A percentile compares a stretch with the other conserved stretches of the same genome.
phyloP scores from a whole-genome alignment of 169 alveolate species.

The Hepatocystis sp. region DNA sequence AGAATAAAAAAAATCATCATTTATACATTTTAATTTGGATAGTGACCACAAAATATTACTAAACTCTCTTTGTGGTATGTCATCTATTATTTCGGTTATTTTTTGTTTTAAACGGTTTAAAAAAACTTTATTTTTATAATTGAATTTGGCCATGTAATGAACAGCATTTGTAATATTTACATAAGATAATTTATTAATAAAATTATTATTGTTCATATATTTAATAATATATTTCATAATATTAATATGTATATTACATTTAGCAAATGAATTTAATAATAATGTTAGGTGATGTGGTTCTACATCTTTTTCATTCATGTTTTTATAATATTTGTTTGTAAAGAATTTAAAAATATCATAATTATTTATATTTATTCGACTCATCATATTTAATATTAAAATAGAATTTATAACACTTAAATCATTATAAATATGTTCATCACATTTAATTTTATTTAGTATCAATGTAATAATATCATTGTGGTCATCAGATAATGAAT shows the following conservation, averaged over 20 bases:
- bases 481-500: conserved; percentile 8
- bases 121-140: conserved; percentile 39
- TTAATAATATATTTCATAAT: conserved; percentile 70
- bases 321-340: conserved; percentile 69
- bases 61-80: conserved; percentile 73
- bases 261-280: conserved; percentile 71
- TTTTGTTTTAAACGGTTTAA: conserved; percentile 48
- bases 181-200: conserved; percentile 59
- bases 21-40: conserved; percentile 56
- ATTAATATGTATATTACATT: conserved; percentile 70
- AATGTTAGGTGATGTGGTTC: conserved; percentile 76
- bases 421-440: conserved; percentile 62
- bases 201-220: conserved; percentile 68
- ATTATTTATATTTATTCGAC: conserved; percentile 50
- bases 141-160: conserved; percentile 77
- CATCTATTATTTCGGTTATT: conserved; percentile 51
- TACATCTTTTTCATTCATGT: conserved; percentile 71
- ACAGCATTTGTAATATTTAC: conserved; percentile 73
- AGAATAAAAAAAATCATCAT: conserved; percentile 36
- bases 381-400: conserved; percentile 61
- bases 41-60: conserved; percentile 75
- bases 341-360: conserved; percentile 73
- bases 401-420: conserved; percentile 71
- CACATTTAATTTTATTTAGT: conserved; percentile 61
- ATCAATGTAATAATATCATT: conserved; percentile 33